Evolutionary conservation across 352 stramenopile genomes (phyloP), one percentile per base, ranked within the genome.

Genomic region (Globisporangium uncinulatum): DNA sequence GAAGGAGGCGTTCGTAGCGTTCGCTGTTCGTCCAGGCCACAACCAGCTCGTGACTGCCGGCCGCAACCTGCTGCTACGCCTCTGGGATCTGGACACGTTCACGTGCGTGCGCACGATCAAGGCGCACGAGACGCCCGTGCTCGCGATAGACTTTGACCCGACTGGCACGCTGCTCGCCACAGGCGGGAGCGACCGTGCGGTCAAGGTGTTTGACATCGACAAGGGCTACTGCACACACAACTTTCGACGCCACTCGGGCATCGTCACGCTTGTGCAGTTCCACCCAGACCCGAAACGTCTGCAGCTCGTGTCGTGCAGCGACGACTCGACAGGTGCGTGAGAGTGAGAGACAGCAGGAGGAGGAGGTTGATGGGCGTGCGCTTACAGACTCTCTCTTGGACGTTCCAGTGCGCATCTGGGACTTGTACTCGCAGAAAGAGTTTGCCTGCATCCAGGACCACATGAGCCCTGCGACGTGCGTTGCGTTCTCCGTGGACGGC

Each of bases 181-280:
- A 1, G 97, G 94, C 62, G 96, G 94, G 21, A 95, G 96, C 32
- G 97, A 99, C 73, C 93, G 95, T 49, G 88, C 83, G 1, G 95
- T 98, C 43, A 97, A 98, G 59, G 92, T 98, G 24, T 98, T 95
- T 56, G 90, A 97, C 69, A 78, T 98, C 29, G 79, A 95, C 57
- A 89, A 94, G 66, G 92, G 89, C 31, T 97, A 87, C 68, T 97
- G 86, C 69, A 98, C 93, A 54, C 93, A 98, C 78, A 97, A 92
- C 73, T 98, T 98, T 63, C 79, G 74, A 32, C 74, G 78, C 9
- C 91, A 97, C 62, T 54, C 68, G 11, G 92, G 76, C 43, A 93
- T 98, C 57, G 84, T 98, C 45, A 92, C 80, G 34, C 71, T 93
- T 36, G 84, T 96, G 32, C 67, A 86, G 64, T 96, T 96, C 61